These are phyloP conservation scores for Glonium stellatum DNA, from an alignment of 495 filamentous ascomycete genomes.

Conservation along the genomic window DNA sequence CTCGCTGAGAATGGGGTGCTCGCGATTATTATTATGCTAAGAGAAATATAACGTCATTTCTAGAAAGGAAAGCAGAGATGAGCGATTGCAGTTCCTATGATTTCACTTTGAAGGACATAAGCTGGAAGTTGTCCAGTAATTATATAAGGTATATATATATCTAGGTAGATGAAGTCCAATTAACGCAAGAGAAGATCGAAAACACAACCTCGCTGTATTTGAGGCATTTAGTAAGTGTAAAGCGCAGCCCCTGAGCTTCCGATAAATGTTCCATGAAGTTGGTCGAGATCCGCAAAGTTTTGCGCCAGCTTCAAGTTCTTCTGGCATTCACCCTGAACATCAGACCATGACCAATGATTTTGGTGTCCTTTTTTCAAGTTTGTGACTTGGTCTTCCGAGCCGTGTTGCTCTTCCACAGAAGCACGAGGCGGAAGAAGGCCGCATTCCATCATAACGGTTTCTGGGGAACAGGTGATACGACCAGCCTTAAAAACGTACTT, in stretches of 20 bases:
- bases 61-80: too few relatives aligned
- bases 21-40: too few relatives aligned
- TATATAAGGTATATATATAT: too few relatives aligned
- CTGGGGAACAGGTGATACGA: constrained; percentile 75
- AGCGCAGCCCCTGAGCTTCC: constrained; percentile 9
- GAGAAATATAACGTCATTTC: too few relatives aligned
- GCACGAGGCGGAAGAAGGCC: constrained; percentile 5
- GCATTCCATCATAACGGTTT: constrained; percentile 45
- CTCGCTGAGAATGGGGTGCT: too few relatives aligned
- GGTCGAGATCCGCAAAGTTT: constrained; percentile 15
- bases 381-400: not conserved
- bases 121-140: too few relatives aligned
- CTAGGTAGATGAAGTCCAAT: too few relatives aligned
- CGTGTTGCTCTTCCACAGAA: not conserved
- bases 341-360: constrained; percentile 10
- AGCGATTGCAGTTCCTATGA: too few relatives aligned
- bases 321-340: constrained; percentile 11
- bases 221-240: constrained; percentile 7
- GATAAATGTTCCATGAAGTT: constrained; percentile 7
- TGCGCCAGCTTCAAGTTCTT: constrained; percentile 11
- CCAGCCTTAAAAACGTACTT: constrained; percentile 91
- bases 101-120: too few relatives aligned
- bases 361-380: not conserved
- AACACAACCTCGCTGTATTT: too few relatives aligned
- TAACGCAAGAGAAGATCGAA: too few relatives aligned